phyloP scores from a whole-genome alignment of 192 early-diverging fungal species.

The Backusella tarrabulga region DNA sequence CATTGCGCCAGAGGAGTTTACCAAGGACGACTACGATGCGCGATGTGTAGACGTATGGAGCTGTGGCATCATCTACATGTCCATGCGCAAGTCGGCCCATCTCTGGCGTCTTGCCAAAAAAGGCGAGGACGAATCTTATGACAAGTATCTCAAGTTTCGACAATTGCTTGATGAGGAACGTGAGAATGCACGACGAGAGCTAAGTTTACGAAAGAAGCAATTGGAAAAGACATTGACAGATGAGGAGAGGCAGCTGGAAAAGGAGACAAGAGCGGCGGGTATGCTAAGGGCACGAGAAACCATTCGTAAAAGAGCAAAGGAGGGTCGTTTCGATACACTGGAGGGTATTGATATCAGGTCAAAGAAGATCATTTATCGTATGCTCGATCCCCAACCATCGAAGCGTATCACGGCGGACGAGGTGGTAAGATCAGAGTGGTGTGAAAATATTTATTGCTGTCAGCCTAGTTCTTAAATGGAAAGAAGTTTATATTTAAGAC shows the following conservation, averaged over 20 bases:
- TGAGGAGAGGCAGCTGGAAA: not conserved
- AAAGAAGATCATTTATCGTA: constrained; percentile 37
- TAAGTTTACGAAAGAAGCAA: constrained; percentile 3
- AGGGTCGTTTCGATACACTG: constrained; percentile 31
- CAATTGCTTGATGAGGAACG: constrained; percentile 29
- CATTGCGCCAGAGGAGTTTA: constrained; percentile 75
- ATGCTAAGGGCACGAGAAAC: constrained; percentile 28
- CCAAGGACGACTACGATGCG: constrained; percentile 46
- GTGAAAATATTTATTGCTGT: constrained; percentile 18
- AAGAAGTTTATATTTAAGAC: not conserved
- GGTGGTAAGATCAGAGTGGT: constrained; percentile 25
- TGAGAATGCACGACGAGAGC: constrained; percentile 18
- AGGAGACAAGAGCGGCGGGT: constrained; percentile 11
- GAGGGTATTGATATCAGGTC: constrained; percentile 34
- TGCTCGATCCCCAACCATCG: constrained; percentile 28
- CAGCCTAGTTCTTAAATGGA: not conserved
- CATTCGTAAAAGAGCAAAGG: constrained; percentile 25
- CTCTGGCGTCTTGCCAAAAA: constrained; percentile 34
- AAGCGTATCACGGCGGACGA: constrained; percentile 24
- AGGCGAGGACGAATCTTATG: constrained; percentile 29
- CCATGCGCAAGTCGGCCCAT: constrained; percentile 32
- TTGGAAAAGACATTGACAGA: constrained; percentile 8
- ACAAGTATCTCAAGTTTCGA: constrained; percentile 31
- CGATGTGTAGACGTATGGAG: constrained; percentile 18
- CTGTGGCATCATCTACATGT: constrained; percentile 37